These are phyloP conservation scores for Brachypodium distachyon DNA, from an alignment of 202 grass and related monocot species.

Conservation along the genomic window DNA sequence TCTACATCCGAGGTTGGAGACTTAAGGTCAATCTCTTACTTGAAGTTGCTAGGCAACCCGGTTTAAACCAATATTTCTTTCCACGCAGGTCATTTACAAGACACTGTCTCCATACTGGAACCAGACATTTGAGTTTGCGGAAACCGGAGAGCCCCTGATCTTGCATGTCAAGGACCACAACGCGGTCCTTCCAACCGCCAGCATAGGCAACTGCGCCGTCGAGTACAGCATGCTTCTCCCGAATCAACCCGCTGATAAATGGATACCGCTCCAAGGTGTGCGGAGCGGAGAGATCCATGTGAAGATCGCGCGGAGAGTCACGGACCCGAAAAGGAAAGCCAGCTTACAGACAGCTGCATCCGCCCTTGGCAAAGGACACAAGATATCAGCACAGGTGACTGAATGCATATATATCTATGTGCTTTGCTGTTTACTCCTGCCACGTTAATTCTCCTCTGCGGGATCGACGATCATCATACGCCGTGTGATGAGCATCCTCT, in stretches of 20 bases:
- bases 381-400: slow-evolving; percentile 44
- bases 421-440: background rate
- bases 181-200: slow-evolving; percentile 58
- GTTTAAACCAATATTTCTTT: background rate
- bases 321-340: slow-evolving; percentile 31
- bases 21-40: background rate
- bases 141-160: slow-evolving; percentile 63
- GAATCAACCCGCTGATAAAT: slow-evolving; percentile 60
- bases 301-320: slow-evolving; percentile 38
- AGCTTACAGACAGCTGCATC: slow-evolving; percentile 13
- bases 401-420: background rate
- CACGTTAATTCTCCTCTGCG: background rate
- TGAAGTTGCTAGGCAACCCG: background rate
- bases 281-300: slow-evolving; percentile 72
- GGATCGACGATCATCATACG: background rate
- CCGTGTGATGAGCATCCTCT: background rate
- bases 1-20: background rate
- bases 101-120: slow-evolving; percentile 76
- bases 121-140: slow-evolving; percentile 75
- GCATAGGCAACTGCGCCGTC: slow-evolving; percentile 76
- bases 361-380: slow-evolving; percentile 39
- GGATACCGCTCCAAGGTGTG: slow-evolving; percentile 86
- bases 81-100: slow-evolving; percentile 72
- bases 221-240: slow-evolving; percentile 65
- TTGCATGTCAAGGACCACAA: slow-evolving; percentile 91